Evolutionary conservation across 225 moss, liverwort and hornwort species (phyloP).

Genomic region (Polytrichum formosum): DNA sequence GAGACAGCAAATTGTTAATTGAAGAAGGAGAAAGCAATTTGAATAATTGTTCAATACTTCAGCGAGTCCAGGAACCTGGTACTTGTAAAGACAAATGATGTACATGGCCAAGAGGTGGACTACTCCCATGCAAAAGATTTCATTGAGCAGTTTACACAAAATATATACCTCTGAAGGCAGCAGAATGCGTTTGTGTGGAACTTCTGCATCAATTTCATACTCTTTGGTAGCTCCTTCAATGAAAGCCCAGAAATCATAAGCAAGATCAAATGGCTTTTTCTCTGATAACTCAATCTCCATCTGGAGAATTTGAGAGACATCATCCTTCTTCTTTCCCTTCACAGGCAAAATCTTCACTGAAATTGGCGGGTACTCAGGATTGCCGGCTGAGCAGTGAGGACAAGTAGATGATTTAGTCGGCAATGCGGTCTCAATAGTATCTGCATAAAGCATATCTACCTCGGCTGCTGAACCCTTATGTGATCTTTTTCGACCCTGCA

Average conservation of each 20-base stretch:
- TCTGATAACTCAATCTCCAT: constrained; percentile 32
- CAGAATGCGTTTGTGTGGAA: constrained; percentile 29
- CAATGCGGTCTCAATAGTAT: constrained; percentile 20
- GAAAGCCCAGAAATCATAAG: constrained; percentile 56
- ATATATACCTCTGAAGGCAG: constrained; percentile 41
- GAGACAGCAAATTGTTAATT: too few species aligned
- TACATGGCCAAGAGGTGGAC: neutral
- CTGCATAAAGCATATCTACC: constrained; percentile 33
- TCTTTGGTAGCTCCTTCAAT: constrained; percentile 23
- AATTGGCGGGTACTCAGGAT: constrained; percentile 41
- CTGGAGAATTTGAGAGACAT: constrained; percentile 29
- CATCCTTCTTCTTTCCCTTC: constrained; percentile 35
- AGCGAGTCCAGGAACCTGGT: too few species aligned
- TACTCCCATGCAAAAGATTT: neutral
- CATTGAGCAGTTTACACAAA: neutral
- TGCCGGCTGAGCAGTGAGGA: constrained; percentile 29
- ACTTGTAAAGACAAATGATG: too few species aligned
- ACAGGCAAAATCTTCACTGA: constrained; percentile 29
- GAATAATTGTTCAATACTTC: too few species aligned
- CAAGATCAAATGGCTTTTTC: constrained; percentile 20
- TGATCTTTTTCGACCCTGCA: constrained; percentile 29
- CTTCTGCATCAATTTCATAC: constrained; percentile 12
- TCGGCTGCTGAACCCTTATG: constrained; percentile 35
- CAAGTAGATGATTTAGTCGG: constrained; percentile 18
- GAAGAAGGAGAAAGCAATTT: neutral